phyloP scores from a whole-genome alignment of 192 early-diverging fungal species.

The Coemansia sp. region DNA sequence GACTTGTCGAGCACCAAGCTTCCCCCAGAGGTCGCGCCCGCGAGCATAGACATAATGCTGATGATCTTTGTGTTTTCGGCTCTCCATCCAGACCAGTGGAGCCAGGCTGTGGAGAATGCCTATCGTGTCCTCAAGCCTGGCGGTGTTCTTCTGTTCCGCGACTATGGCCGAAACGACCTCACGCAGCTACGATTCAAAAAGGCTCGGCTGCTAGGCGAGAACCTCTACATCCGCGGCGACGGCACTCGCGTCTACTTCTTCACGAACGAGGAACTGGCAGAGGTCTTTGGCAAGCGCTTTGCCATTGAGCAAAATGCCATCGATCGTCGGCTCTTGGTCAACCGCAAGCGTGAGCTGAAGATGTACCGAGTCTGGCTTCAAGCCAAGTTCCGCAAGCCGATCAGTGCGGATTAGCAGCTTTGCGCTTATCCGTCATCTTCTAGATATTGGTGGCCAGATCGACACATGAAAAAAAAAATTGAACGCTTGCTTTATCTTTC shows the following conservation, averaged over 20 bases:
- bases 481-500: background rate
- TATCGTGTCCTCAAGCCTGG: constrained; percentile 70
- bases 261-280: constrained; percentile 56
- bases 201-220: constrained; percentile 65
- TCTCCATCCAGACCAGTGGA: constrained; percentile 69
- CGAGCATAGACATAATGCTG: constrained; percentile 67
- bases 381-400: constrained; percentile 87
- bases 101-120: constrained; percentile 63
- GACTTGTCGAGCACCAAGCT: constrained; percentile 63
- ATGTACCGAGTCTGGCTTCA: constrained; percentile 99
- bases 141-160: constrained; percentile 72
- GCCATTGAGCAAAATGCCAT: constrained; percentile 85
- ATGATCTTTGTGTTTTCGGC: constrained; percentile 84
- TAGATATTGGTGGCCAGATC: background rate
- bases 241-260: constrained; percentile 80
- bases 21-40: constrained; percentile 60
- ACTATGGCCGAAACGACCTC: constrained; percentile 82
- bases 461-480: constrained; percentile 4
- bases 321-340: constrained; percentile 90
- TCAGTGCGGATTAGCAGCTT: constrained; percentile 16
- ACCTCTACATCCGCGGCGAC: constrained; percentile 82
- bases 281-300: constrained; percentile 59
- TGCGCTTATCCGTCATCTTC: background rate
- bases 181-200: constrained; percentile 79
- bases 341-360: constrained; percentile 84